phyloP scores from a whole-genome alignment of 768 basidiomycete genomes.

The Leucosporidium yakuticum region DNA sequence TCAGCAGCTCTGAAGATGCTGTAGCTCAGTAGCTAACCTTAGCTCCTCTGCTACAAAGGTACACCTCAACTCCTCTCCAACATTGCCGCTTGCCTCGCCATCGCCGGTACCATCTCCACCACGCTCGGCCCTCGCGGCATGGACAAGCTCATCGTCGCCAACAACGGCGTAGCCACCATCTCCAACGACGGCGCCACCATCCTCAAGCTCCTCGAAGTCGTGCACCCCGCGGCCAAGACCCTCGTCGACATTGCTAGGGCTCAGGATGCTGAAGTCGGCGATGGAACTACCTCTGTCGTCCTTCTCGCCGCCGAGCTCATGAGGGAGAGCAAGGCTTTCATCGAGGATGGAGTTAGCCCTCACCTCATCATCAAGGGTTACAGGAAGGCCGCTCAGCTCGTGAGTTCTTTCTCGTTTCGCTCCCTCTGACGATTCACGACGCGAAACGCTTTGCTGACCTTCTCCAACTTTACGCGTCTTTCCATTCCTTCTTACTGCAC shows the following conservation, averaged over 20 bases:
- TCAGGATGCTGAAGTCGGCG: conserved; percentile 98
- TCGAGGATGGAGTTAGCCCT: conserved; percentile 95
- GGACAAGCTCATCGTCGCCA: conserved; percentile 86
- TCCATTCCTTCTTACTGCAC: background rate
- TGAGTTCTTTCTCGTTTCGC: conserved; percentile 46
- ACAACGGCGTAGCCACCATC: conserved; percentile 92
- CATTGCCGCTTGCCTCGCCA: conserved; percentile 91
- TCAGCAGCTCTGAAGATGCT: background rate
- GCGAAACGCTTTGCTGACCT: background rate
- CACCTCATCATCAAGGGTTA: conserved; percentile 98
- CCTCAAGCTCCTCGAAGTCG: conserved; percentile 91
- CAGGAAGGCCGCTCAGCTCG: conserved; percentile 76
- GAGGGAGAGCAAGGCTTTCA: conserved; percentile 81
- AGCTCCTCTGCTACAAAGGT: background rate
- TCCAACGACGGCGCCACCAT: conserved; percentile 99
- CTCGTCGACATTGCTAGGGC: conserved; percentile 98
- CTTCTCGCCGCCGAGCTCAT: conserved; percentile 87
- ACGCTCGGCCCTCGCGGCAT: conserved; percentile 98
- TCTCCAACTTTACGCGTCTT: background rate
- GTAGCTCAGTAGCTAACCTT: background rate
- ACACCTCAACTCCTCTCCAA: conserved; percentile 74
- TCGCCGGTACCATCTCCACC: conserved; percentile 81
- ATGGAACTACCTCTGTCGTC: conserved; percentile 95
- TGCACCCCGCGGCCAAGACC: conserved; percentile 97
- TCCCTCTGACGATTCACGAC: conserved; percentile 4